Percentiles rank a stretch among this genome's conserved stretches.
Conservation (phyloP, 371 early-diverging fungal species). For the Actinomortierella ambigua region DNA sequence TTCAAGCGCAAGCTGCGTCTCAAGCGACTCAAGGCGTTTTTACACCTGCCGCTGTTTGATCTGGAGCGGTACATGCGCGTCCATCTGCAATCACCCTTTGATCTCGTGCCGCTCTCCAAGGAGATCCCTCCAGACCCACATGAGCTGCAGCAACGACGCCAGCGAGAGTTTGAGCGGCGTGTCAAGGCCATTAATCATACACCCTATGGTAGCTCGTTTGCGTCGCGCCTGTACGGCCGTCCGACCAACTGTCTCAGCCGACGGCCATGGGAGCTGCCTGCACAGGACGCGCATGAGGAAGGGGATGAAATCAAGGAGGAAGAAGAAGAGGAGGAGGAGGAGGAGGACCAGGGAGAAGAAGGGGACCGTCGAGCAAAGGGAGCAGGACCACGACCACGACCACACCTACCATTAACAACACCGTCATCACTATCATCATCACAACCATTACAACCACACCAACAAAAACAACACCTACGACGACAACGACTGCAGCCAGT, state of each 20-base stretch:
- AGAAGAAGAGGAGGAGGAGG: slow-evolving; percentile 72
- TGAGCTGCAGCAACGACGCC: slow-evolving; percentile 21
- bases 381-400: too few relatives aligned
- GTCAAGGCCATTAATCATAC: slow-evolving; percentile 51
- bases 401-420: slow-evolving; percentile 32
- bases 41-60: slow-evolving; percentile 68
- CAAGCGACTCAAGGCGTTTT: slow-evolving; percentile 57
- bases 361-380: too few relatives aligned
- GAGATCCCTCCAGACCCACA: slow-evolving; percentile 41
- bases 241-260: slow-evolving; percentile 55
- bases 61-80: slow-evolving; percentile 57
- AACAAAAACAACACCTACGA: too few relatives aligned
- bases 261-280: slow-evolving; percentile 62
- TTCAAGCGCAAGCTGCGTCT: slow-evolving; percentile 71
- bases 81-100: slow-evolving; percentile 43
- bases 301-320: slow-evolving; percentile 2
- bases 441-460: too few relatives aligned
- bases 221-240: slow-evolving; percentile 71
- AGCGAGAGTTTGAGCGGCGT: slow-evolving; percentile 33
- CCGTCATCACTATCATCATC: too few relatives aligned
- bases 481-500: too few relatives aligned
- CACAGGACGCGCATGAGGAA: slow-evolving; percentile 42
- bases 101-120: slow-evolving; percentile 49
- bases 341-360: slow-evolving; percentile 59
- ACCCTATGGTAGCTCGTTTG: slow-evolving; percentile 73